These are phyloP conservation scores for Chamaecyparis obtusa DNA, from an alignment of 75 land plant species.

Conservation along the genomic window DNA sequence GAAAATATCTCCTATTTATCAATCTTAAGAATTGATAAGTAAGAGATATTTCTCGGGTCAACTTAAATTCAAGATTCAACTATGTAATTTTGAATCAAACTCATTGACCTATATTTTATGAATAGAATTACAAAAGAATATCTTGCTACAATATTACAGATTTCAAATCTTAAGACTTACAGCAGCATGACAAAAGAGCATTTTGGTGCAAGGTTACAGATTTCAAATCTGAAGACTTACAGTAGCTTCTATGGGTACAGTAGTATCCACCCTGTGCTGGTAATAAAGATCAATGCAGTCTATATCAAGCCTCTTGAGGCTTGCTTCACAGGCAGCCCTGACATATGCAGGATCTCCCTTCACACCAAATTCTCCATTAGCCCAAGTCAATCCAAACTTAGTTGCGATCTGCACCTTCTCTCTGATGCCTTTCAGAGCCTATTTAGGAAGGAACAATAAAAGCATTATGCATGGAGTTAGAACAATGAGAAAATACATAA, in stretches of 20 bases:
- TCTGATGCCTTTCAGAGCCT: slow-evolving; percentile 59
- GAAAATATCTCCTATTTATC: no score
- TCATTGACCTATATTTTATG: no score
- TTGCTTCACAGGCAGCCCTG: slow-evolving; percentile 36
- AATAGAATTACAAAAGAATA: no score
- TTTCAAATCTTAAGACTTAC: no score
- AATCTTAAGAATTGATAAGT: no score
- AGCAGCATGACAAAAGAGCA: no score
- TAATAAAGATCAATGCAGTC: slow-evolving; percentile 61
- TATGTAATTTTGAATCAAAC: no score
- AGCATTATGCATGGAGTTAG: not conserved
- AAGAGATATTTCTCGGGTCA: no score
- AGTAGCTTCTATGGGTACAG: slow-evolving; percentile 57
- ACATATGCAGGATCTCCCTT: slow-evolving; percentile 38
- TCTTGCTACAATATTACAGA: no score
- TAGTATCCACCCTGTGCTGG: slow-evolving; percentile 50
- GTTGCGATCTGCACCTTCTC: slow-evolving; percentile 45
- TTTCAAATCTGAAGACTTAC: slow-evolving; percentile 19
- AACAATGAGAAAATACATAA: not conserved
- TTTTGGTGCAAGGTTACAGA: not conserved
- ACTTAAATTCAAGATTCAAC: no score
- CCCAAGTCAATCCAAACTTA: slow-evolving; percentile 16
- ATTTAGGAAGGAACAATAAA: not conserved
- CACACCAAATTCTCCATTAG: not conserved
- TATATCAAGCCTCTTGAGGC: slow-evolving; percentile 44